Evolutionary conservation across 208 protist genomes (phyloP).

Genomic region (Trichomonas gallinae): DNA sequence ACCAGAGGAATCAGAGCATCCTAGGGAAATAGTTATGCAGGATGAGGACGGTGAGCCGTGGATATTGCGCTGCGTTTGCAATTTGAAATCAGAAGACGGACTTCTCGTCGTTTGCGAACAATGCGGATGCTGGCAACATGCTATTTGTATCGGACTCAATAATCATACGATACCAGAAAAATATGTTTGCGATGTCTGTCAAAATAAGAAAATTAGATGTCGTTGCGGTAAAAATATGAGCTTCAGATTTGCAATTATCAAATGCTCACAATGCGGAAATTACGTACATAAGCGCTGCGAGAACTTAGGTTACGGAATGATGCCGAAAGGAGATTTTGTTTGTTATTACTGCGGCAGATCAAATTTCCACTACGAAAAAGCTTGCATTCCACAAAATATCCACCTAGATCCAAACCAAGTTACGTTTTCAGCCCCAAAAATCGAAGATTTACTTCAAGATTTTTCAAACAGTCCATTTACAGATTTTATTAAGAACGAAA

Average conservation of each 20-base stretch:
- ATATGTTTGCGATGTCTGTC: background rate
- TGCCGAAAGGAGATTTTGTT: background rate
- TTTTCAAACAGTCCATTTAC: background rate
- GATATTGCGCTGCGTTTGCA: background rate
- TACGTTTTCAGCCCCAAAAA: background rate
- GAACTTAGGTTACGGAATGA: background rate
- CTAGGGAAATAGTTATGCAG: background rate
- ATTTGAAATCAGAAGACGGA: background rate
- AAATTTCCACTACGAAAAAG: background rate
- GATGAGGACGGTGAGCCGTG: background rate
- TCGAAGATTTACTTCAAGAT: background rate
- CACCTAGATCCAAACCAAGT: background rate
- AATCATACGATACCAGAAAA: background rate
- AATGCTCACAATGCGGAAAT: slow-evolving; percentile 9
- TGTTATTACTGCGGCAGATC: background rate
- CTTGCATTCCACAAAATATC: background rate
- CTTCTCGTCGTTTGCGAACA: background rate
- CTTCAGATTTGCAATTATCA: background rate
- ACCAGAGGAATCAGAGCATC: background rate
- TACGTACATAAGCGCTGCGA: background rate
- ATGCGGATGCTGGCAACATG: slow-evolving; percentile 14
- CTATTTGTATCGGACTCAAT: slow-evolving; percentile 1
- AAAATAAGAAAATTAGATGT: background rate
- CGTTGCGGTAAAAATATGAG: background rate
- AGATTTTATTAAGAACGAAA: background rate